Base-by-base conservation (phyloP, 768 basidiomycete species). In the Nevesoporus exiguus region DNA sequence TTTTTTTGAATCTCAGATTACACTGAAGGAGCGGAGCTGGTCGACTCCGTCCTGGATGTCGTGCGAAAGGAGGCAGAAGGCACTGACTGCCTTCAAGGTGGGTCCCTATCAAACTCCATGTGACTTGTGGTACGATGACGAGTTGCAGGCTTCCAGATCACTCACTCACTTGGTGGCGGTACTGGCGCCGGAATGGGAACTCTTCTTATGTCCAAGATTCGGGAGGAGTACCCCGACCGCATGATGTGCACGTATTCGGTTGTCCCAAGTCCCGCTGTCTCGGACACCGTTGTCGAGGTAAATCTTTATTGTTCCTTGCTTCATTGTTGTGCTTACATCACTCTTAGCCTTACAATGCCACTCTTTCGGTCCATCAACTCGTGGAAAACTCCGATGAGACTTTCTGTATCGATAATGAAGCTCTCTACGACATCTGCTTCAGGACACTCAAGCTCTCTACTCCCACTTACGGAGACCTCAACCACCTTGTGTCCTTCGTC, bases 231-330 rank as follows among this genome's bases (percentile, higher is more conserved):
- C 76, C 97, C 96, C 61, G 97, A 99, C 74, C 82, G 97, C 52
- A 99, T 99, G 96, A 98, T 98, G 96, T 93, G 92, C 73, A 98
- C 97, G 57, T 99, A 96, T 80, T 98, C 97, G 52, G 96, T 99
- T 66, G 92, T 98, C 15, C 96, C 96, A 29, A 88, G 86, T 74
- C 94, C 96, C 52, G 96, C 96, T 73, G 95, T 98, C 49, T 98
- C 95, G 13, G 97, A 98, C 71, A 98, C 97, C 53, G 97, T 99
- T 64, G 95, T 98, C 61, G 96, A 98, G 78, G 88, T 88, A 61
- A 15, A 70, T 65, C 54, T 11, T 29, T 4, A 30, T 3, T 1
- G 7, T 21, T 22, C 22, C 13, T 13, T 19, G 52, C 8, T 51
- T 19, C 29, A 44, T 17, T 25, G 40, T 51, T n/a, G 0, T 1